These are phyloP conservation scores for Knufia petricola DNA, from an alignment of 2,329 filamentous ascomycete genomes.

Conservation along the genomic window DNA sequence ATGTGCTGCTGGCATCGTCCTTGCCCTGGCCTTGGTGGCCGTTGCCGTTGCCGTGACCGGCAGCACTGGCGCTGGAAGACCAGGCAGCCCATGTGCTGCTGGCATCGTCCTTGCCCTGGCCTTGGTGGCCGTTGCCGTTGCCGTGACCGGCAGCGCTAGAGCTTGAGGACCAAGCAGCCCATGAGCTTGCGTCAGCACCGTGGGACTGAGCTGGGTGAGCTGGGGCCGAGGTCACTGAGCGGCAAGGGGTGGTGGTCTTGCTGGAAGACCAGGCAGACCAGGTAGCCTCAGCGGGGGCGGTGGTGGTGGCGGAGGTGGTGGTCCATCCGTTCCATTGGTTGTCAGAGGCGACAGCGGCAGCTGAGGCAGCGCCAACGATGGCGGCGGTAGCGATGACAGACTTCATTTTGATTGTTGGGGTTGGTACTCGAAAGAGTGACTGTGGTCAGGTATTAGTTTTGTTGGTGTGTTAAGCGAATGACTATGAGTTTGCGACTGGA, in stretches of 20 bases:
- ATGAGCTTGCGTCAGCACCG: no score
- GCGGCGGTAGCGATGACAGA: slow-evolving; percentile 8
- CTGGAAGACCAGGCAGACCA: slow-evolving; percentile 1
- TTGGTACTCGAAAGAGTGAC: slow-evolving; percentile 7
- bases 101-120: neutral
- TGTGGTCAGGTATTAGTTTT: slow-evolving; percentile 9
- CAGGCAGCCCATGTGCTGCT: neutral
- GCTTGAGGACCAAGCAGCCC: no score
- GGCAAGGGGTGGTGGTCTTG: neutral
- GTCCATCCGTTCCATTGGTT: neutral
- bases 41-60: neutral
- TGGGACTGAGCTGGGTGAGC: no score
- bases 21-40: neutral
- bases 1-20: neutral
- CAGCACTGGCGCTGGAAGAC: neutral
- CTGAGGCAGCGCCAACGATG: slow-evolving; percentile 4
- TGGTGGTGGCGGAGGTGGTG: slow-evolving; percentile 4
- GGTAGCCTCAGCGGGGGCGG: neutral
- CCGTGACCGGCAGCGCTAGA: slow-evolving; percentile 1
- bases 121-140: no score
- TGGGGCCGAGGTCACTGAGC: neutral
- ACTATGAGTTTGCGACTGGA: slow-evolving; percentile 4
- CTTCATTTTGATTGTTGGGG: slow-evolving; percentile 9
- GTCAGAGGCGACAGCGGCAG: neutral
- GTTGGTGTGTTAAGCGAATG: slow-evolving; percentile 5